These are phyloP conservation scores for Dalbergia oliveri DNA, from an alignment of 306 rosid genomes.

Conservation along the genomic window DNA sequence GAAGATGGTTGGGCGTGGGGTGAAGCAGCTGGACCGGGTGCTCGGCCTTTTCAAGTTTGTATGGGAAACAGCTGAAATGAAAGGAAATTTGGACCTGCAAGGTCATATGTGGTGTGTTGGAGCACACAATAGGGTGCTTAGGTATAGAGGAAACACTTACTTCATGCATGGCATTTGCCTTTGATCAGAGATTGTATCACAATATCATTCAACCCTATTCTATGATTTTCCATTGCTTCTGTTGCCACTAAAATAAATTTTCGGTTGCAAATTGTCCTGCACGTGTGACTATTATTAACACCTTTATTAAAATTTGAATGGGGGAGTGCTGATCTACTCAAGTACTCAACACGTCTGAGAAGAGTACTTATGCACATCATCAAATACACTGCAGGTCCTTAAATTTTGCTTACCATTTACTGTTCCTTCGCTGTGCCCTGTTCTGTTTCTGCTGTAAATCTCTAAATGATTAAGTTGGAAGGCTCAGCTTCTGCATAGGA, in stretches of 20 bases:
- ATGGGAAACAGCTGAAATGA: conserved; percentile 84
- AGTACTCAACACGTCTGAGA: no score
- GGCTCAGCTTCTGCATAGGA: no score
- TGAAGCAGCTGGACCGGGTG: conserved; percentile 81
- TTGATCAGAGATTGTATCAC: conserved; percentile 45
- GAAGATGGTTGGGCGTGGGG: conserved; percentile 72
- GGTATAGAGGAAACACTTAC: conserved; percentile 71
- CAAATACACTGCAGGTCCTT: neutral
- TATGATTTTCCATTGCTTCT: conserved; percentile 11
- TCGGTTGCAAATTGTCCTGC: neutral
- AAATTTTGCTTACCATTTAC: neutral
- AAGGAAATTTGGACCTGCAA: conserved; percentile 72
- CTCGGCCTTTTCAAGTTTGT: conserved; percentile 83
- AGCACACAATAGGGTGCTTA: conserved; percentile 62
- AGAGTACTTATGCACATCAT: neutral
- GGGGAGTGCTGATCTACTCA: no score
- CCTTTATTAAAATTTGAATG: neutral
- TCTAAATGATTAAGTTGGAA: neutral
- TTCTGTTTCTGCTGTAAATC: neutral
- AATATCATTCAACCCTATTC: conserved; percentile 5
- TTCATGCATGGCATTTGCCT: conserved; percentile 65
- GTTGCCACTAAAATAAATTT: neutral
- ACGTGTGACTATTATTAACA: neutral
- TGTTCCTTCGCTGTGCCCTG: neutral
- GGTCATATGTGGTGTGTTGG: conserved; percentile 92